Percentiles rank a stretch among this genome's conserved stretches.
Evolutionary conservation across 179 eudicot species (phyloP).

Genomic region (Vitellaria paradoxa): DNA sequence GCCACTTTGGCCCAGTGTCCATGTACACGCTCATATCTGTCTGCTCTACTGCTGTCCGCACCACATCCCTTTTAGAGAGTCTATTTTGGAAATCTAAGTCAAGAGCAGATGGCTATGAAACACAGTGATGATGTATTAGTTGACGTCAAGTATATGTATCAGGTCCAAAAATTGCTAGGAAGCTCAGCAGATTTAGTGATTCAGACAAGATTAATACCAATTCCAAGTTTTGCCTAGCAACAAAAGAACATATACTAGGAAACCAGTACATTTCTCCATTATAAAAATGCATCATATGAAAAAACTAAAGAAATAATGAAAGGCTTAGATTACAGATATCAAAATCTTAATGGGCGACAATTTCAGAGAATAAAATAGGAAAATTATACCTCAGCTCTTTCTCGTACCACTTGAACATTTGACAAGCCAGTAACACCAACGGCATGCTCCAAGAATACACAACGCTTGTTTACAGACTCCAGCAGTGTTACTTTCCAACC

Average conservation of each 20-base stretch:
- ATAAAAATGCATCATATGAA: not conserved
- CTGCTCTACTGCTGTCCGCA: no score
- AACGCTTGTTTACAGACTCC: slow-evolving; percentile 89
- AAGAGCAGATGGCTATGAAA: slow-evolving; percentile 2
- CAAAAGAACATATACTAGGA: not conserved
- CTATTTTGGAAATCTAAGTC: no score
- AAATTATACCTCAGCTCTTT: slow-evolving; percentile 81
- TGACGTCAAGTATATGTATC: not conserved
- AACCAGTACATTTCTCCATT: not conserved
- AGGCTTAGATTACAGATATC: not conserved
- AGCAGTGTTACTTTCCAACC: slow-evolving; percentile 84
- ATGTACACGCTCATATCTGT: no score
- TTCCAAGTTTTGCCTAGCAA: not conserved
- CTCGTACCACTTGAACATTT: slow-evolving; percentile 75
- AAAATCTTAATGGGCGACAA: not conserved
- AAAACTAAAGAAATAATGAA: not conserved
- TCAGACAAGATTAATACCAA: not conserved
- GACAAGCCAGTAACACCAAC: slow-evolving; percentile 56
- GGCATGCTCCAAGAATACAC: slow-evolving; percentile 84
- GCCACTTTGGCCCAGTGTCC: no score
- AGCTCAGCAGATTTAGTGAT: not conserved
- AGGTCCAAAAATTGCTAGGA: not conserved
- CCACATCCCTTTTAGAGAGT: no score
- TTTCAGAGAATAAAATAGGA: not conserved
- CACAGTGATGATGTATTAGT: not conserved